Evolutionary conservation across 2,329 filamentous ascomycete species (phyloP).

Genomic region (Escovopsis sp.): DNA sequence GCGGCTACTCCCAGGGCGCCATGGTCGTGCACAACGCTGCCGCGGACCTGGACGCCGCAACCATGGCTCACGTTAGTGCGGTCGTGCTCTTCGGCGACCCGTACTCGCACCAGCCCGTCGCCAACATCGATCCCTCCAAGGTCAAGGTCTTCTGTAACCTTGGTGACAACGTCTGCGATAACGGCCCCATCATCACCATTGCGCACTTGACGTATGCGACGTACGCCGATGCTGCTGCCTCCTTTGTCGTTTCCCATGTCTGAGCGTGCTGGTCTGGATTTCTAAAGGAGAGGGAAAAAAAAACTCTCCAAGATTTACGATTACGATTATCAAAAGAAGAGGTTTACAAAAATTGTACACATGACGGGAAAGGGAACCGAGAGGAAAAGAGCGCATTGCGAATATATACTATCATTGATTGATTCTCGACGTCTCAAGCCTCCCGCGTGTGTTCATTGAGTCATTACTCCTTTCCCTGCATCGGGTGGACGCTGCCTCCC

Average conservation of each 20-base stretch:
- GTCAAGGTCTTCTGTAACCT: slow-evolving; percentile 13
- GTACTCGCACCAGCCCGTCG: slow-evolving; percentile 9
- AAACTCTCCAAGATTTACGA: too few relatives aligned
- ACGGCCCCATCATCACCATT: slow-evolving; percentile 13
- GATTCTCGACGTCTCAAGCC: too few relatives aligned
- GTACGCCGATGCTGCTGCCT: slow-evolving; percentile 11
- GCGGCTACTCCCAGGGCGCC: slow-evolving; percentile 17
- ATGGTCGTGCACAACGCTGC: slow-evolving; percentile 15
- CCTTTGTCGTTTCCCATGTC: slow-evolving; percentile 8
- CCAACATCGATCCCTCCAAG: slow-evolving; percentile 10
- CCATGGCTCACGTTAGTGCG: slow-evolving; percentile 14
- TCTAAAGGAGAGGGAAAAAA: too few relatives aligned
- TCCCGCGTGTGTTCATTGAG: too few relatives aligned
- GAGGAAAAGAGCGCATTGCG: too few relatives aligned
- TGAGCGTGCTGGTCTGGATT: background rate
- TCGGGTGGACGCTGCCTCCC: too few relatives aligned
- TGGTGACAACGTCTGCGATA: slow-evolving; percentile 16
- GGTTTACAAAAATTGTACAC: too few relatives aligned
- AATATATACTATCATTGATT: too few relatives aligned
- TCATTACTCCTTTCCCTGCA: too few relatives aligned
- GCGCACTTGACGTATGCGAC: slow-evolving; percentile 15
- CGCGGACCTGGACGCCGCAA: slow-evolving; percentile 8
- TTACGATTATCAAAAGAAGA: too few relatives aligned
- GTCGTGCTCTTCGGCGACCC: slow-evolving; percentile 20
- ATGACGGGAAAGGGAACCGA: too few relatives aligned